These are phyloP conservation scores for Blastobotrys terrestris DNA, from an alignment of 805 yeast genomes.

Conservation along the genomic window DNA sequence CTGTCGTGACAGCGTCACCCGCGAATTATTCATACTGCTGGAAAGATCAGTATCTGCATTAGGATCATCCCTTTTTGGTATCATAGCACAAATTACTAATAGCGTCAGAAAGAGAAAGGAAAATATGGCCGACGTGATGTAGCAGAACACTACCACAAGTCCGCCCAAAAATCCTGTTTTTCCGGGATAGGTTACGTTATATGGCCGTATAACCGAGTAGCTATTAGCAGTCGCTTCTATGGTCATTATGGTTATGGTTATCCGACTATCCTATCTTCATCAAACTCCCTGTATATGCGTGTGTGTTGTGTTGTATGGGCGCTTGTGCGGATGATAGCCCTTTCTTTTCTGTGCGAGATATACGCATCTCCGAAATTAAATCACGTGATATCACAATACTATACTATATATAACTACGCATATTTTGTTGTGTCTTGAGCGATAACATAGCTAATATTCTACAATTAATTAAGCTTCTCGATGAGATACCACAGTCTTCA, in stretches of 20 bases:
- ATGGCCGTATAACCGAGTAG: not conserved
- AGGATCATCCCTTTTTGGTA: not conserved
- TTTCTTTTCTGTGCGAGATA: too few relatives aligned
- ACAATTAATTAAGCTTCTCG: too few relatives aligned
- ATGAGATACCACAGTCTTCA: too few relatives aligned
- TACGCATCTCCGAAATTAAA: not conserved
- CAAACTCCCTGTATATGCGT: too few relatives aligned
- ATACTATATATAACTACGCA: too few relatives aligned
- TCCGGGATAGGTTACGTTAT: not conserved
- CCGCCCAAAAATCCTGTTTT: not conserved
- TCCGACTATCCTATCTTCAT: too few relatives aligned
- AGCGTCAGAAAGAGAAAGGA: conserved; percentile 19
- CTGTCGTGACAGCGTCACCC: conserved; percentile 5
- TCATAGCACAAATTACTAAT: conserved; percentile 22
- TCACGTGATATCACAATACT: too few relatives aligned
- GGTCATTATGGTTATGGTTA: not conserved
- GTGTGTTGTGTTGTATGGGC: too few relatives aligned
- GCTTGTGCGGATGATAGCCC: too few relatives aligned
- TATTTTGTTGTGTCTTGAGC: too few relatives aligned
- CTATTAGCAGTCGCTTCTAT: not conserved
- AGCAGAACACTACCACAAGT: conserved; percentile 12
- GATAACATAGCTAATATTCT: too few relatives aligned
- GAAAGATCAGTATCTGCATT: not conserved
- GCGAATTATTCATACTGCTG: not conserved
- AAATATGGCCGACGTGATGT: conserved; percentile 23